Percentiles rank a stretch among this genome's conserved stretches.
These are phyloP conservation scores for Vicia faba DNA, from an alignment of 306 rosid species.

Conservation along the genomic window DNA sequence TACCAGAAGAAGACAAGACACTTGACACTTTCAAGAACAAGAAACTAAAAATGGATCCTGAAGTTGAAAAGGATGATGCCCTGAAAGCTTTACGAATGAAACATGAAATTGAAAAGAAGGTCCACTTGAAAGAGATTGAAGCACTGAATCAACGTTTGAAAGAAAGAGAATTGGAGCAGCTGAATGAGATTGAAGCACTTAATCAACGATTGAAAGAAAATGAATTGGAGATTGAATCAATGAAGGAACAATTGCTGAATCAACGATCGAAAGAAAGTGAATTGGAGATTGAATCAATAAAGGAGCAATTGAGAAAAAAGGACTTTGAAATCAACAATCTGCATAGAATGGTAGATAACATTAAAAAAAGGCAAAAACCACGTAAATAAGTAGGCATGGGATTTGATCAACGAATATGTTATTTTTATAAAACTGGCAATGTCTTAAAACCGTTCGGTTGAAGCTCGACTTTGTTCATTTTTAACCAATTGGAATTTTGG, in stretches of 20 bases:
- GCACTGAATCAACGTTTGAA: conserved; percentile 45
- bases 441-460: too few species aligned
- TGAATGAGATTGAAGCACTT: conserved; percentile 41
- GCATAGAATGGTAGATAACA: conserved; percentile 42
- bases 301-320: conserved; percentile 46
- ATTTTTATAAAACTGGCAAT: too few species aligned
- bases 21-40: conserved; percentile 51
- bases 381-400: too few species aligned
- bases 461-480: too few species aligned
- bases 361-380: neutral
- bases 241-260: conserved; percentile 27
- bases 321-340: conserved; percentile 54
- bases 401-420: too few species aligned
- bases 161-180: conserved; percentile 37
- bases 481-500: too few species aligned
- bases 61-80: conserved; percentile 17
- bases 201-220: conserved; percentile 28
- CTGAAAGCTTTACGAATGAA: neutral
- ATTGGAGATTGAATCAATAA: conserved; percentile 51
- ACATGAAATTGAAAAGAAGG: neutral
- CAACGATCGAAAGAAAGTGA: conserved; percentile 38
- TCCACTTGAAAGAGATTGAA: conserved; percentile 38
- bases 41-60: conserved; percentile 53
- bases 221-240: conserved; percentile 46
- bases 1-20: conserved; percentile 45